Percentiles rank a stretch among this genome's conserved stretches.
Evolutionary conservation across 306 rosid species (phyloP).

Genomic region (Vigna mungo): DNA sequence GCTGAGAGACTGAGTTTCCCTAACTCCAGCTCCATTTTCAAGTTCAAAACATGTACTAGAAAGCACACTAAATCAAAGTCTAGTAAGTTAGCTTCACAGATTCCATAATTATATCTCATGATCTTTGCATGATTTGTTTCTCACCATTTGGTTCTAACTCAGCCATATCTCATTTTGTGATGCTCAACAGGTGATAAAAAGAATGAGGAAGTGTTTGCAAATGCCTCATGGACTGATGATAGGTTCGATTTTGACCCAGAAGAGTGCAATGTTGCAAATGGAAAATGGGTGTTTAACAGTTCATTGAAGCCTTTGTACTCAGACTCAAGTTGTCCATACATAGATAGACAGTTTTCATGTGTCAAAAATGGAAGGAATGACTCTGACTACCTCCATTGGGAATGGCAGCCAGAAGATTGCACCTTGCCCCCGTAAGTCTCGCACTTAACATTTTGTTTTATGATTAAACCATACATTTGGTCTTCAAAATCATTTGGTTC

Average conservation of each 20-base stretch:
- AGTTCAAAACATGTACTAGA: slow-evolving; percentile 53
- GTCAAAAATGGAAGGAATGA: slow-evolving; percentile 80
- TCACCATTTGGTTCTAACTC: not conserved
- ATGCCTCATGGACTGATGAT: slow-evolving; percentile 66
- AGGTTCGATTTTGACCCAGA: slow-evolving; percentile 89
- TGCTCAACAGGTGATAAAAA: slow-evolving; percentile 54
- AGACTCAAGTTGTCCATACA: slow-evolving; percentile 81
- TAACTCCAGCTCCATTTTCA: slow-evolving; percentile 47
- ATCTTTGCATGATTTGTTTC: not conserved
- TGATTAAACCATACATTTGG: not conserved
- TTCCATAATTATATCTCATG: not conserved
- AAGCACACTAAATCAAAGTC: slow-evolving; percentile 47
- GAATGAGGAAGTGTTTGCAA: slow-evolving; percentile 48
- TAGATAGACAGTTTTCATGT: slow-evolving; percentile 88
- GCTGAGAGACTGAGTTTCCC: slow-evolving; percentile 51
- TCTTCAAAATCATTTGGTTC: too few species aligned
- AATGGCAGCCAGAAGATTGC: slow-evolving; percentile 97
- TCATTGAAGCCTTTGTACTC: slow-evolving; percentile 77
- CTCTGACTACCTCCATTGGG: slow-evolving; percentile 86
- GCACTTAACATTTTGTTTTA: not conserved
- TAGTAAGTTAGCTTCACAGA: slow-evolving; percentile 58
- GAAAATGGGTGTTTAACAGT: slow-evolving; percentile 87
- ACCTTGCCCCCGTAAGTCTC: slow-evolving; percentile 69
- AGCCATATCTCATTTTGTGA: not conserved
- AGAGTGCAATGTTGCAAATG: slow-evolving; percentile 83